Percentiles rank a stretch among this genome's conserved stretches.
These are phyloP conservation scores for Cercospora zeae-maydis DNA, from an alignment of 2,329 filamentous ascomycete genomes.

Conservation along the genomic window DNA sequence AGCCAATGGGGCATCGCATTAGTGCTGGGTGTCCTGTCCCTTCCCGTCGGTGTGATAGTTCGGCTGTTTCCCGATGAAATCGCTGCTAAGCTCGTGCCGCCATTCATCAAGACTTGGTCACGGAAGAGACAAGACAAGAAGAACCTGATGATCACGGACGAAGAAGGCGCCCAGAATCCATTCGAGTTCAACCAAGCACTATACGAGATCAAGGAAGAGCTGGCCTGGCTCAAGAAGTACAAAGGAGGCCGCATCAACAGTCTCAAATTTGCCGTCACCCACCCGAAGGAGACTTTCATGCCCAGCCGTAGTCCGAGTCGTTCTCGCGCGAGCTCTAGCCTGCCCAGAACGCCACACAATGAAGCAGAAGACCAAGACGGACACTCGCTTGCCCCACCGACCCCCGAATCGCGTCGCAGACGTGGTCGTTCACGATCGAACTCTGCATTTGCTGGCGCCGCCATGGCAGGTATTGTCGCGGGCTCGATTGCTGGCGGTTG, in stretches of 20 bases:
- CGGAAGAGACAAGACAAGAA: constrained; percentile 42
- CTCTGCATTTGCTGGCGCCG: constrained; percentile 69
- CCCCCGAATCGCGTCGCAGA: constrained; percentile 56
- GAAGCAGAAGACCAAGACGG: constrained; percentile 44
- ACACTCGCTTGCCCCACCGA: constrained; percentile 45
- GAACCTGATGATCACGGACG: constrained; percentile 43
- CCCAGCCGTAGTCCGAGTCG: constrained; percentile 60
- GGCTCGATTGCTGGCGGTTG: constrained; percentile 69
- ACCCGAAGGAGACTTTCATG: constrained; percentile 68
- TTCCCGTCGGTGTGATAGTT: constrained; percentile 77
- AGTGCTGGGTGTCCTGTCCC: constrained; percentile 75
- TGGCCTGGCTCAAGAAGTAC: constrained; percentile 74
- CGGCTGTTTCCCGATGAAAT: constrained; percentile 76
- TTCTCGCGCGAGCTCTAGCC: constrained; percentile 59
- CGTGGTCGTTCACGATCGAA: constrained; percentile 65
- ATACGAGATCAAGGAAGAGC: constrained; percentile 72
- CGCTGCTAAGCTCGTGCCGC: constrained; percentile 45
- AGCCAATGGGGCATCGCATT: constrained; percentile 85
- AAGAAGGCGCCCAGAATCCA: constrained; percentile 30
- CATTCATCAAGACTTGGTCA: constrained; percentile 38
- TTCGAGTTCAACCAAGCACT: constrained; percentile 66
- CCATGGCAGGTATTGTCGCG: constrained; percentile 80
- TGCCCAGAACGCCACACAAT: constrained; percentile 61
- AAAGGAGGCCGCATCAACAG: constrained; percentile 80
- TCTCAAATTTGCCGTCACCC: constrained; percentile 71